Conservation (phyloP, 805 yeast species). For the Starmerella riodocensis region DNA sequence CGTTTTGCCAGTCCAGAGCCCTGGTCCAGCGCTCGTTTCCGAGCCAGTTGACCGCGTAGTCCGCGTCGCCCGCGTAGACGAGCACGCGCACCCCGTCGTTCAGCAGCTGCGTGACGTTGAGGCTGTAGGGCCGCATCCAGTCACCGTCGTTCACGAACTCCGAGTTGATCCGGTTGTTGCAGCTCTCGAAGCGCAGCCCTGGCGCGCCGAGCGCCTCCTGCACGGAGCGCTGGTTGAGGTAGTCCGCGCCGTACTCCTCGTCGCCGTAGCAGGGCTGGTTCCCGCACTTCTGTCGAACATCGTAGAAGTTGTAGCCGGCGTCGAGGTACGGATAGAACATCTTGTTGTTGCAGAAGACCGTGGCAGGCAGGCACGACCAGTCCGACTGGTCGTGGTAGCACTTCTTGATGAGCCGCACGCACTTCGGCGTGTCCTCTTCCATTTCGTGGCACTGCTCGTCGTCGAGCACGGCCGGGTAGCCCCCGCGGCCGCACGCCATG, state of each 20-base stretch:
- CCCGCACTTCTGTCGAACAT: slow-evolving; percentile 64
- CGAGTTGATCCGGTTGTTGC: slow-evolving; percentile 58
- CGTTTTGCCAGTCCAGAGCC: slow-evolving; percentile 49
- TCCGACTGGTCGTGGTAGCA: slow-evolving; percentile 70
- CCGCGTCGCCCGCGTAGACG: slow-evolving; percentile 91
- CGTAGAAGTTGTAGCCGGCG: slow-evolving; percentile 89
- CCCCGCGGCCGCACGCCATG: slow-evolving; percentile 91
- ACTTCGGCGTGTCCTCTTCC: slow-evolving; percentile 57
- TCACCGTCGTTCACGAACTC: slow-evolving; percentile 82
- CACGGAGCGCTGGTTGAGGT: slow-evolving; percentile 66
- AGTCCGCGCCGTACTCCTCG: slow-evolving; percentile 58
- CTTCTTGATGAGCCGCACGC: slow-evolving; percentile 56
- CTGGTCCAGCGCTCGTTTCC: slow-evolving; percentile 84
- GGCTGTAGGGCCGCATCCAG: slow-evolving; percentile 82
- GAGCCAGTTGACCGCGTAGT: slow-evolving; percentile 90
- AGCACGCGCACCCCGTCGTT: slow-evolving; percentile 66
- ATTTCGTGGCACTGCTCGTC: slow-evolving; percentile 68
- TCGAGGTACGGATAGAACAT: slow-evolving; percentile 68
- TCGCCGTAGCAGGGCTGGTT: slow-evolving; percentile 57
- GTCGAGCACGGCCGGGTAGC: slow-evolving; percentile 63
- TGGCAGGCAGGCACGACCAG: slow-evolving; percentile 73
- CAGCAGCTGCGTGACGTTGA: slow-evolving; percentile 51
- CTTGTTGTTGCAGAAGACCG: slow-evolving; percentile 63
- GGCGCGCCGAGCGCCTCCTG: slow-evolving; percentile 81
- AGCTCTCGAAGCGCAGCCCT: slow-evolving; percentile 41